Percentiles rank a stretch among this genome's conserved stretches.
These are phyloP conservation scores for Ophiostoma novo-ulmi DNA, from an alignment of 2,329 filamentous ascomycete genomes.

Conservation along the genomic window DNA sequence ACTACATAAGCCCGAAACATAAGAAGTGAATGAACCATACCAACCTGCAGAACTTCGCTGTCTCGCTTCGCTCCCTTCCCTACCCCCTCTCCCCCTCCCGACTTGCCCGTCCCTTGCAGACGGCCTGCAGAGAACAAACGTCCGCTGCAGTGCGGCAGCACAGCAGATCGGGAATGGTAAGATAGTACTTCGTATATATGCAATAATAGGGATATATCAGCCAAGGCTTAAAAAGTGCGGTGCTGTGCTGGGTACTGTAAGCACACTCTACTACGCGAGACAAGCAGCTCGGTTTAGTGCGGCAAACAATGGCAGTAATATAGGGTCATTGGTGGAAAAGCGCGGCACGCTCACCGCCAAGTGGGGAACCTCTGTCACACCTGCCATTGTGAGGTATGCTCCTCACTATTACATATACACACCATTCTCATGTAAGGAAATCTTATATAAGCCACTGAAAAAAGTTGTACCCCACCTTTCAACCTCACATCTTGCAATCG, in stretches of 20 bases:
- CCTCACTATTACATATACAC: no score
- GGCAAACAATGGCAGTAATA: background rate
- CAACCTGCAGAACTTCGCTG: background rate
- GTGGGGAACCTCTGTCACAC: background rate
- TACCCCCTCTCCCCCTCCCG: background rate
- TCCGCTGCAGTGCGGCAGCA: conserved; percentile 22
- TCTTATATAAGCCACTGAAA: background rate
- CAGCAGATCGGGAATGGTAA: conserved; percentile 18
- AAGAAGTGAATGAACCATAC: background rate
- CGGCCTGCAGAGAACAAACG: conserved; percentile 11
- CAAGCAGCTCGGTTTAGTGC: background rate
- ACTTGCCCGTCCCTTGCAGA: conserved; percentile 19
- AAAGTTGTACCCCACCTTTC: conserved; percentile 20
- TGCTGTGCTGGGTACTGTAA: background rate
- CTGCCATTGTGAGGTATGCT: background rate
- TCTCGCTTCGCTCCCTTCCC: background rate
- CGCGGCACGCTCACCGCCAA: background rate
- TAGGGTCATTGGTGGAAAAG: background rate
- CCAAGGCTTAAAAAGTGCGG: background rate
- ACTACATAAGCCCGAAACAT: background rate
- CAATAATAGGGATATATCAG: background rate
- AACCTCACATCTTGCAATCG: background rate
- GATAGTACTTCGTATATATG: background rate
- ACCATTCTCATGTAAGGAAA: background rate
- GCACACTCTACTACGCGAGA: no score